Evolutionary conservation across 2,329 filamentous ascomycete species (phyloP).

Genomic region (Cordyceps tenuipes): DNA sequence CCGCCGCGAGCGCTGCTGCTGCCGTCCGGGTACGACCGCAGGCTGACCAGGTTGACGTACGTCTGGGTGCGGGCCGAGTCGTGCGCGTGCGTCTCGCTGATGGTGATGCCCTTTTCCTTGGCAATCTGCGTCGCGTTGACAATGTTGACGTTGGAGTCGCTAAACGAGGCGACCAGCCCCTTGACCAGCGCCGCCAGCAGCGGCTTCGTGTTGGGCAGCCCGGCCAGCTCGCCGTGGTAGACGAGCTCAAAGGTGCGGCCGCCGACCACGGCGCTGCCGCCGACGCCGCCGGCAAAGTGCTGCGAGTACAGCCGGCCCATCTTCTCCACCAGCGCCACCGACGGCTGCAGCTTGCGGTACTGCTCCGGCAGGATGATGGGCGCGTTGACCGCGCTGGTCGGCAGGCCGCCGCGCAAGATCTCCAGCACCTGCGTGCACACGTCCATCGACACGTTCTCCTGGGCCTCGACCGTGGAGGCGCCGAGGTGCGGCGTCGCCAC

Average conservation of each 20-base stretch:
- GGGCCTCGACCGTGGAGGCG: conserved; percentile 72
- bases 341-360: conserved; percentile 68
- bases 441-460: conserved; percentile 76
- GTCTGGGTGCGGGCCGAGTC: conserved; percentile 49
- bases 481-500: conserved; percentile 74
- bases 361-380: conserved; percentile 75
- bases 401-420: conserved; percentile 64
- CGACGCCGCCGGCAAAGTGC: conserved; percentile 47
- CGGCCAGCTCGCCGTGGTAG: conserved; percentile 68
- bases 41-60: conserved; percentile 63
- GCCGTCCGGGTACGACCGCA: conserved; percentile 43
- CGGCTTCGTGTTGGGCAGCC: conserved; percentile 65
- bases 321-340: conserved; percentile 67
- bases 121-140: conserved; percentile 72
- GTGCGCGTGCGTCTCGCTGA: conserved; percentile 63
- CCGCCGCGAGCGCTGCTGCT: conserved; percentile 17
- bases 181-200: conserved; percentile 73
- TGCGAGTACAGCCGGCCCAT: conserved; percentile 76
- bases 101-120: conserved; percentile 66
- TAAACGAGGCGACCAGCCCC: conserved; percentile 63
- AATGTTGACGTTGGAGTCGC: conserved; percentile 65
- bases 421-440: conserved; percentile 73
- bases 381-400: conserved; percentile 70
- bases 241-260: conserved; percentile 66
- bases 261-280: conserved; percentile 35